Base-by-base conservation (phyloP, 106 monocot genomes). In the Acanthochlamys bracteata region DNA sequence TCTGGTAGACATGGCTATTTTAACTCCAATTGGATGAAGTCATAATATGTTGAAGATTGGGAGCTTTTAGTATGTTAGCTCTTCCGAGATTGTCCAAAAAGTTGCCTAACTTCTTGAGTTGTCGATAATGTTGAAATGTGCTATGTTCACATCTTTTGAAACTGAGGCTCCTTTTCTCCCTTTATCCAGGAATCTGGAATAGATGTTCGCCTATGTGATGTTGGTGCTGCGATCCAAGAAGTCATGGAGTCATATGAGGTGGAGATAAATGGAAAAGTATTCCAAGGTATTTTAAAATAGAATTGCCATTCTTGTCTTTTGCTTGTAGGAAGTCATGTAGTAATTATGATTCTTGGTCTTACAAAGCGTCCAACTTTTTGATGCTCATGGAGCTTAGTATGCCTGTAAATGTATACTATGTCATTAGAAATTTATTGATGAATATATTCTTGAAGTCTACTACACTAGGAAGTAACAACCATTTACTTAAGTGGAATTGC, bases 221-320 rank as follows among this genome's bases (percentile, higher is more conserved):
- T 93, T 79, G 93, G 93, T 69, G 89, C 93, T 66, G 93, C 93
- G 60, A 93, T 93, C 63, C 93, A 93, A 76, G 93, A 93, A 55
- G 93, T 93, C 40, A 93, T 93, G 93, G 93, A 93, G 47, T 90
- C 95, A 26, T 96, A 96, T 73, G 95, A 96, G 64, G 90, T 96
- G 67, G 90, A 96, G 78, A 90, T 96, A 62, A 90, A 85, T 61
- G 95, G 95, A 62, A 96, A 96, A 72, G 78, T 88, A 22, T 96
- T 78, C 70, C 95, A 84, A 84, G 90, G 95, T 83, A 66, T 73
- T 61, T 22, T 53, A 55, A 68, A 13, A 22, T 1, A 55, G 10
- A 22, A 55, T 49, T 9, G 17, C 49, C 55, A 55, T 20, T 55
- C 20, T 10, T 55, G 3, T 55, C 22, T 20, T 55, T 20, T 55